Evolutionary conservation across 2,329 filamentous ascomycete genomes (phyloP).

Genomic region (Ciborinia camelliae): DNA sequence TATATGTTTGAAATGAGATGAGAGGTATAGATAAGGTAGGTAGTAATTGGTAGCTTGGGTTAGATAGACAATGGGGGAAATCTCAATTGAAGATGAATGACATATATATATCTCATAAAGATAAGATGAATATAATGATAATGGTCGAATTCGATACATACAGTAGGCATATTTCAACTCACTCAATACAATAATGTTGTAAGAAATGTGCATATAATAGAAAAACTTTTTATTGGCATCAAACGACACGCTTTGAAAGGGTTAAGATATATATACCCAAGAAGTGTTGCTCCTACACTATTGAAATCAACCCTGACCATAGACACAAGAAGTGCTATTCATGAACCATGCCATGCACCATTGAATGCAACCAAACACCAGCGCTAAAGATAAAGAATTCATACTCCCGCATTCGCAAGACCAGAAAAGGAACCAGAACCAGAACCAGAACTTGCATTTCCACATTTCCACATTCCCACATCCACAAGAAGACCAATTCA

Average conservation of each 20-base stretch:
- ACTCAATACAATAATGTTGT: background rate
- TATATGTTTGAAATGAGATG: background rate
- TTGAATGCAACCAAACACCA: conserved; percentile 8
- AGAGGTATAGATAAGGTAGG: background rate
- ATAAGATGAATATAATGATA: background rate
- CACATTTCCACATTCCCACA: background rate
- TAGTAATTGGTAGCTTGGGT: too few relatives aligned
- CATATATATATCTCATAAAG: too few relatives aligned
- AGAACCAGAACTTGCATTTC: background rate
- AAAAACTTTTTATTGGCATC: background rate
- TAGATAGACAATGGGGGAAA: background rate
- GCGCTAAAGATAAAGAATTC: conserved; percentile 3
- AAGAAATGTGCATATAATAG: background rate
- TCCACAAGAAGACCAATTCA: background rate
- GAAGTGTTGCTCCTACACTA: background rate
- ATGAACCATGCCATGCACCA: background rate
- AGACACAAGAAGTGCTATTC: background rate
- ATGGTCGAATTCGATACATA: background rate
- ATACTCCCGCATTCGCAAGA: background rate
- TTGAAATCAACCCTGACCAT: background rate
- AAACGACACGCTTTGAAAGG: background rate
- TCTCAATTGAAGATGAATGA: too few relatives aligned
- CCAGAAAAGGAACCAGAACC: background rate
- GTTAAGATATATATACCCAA: background rate
- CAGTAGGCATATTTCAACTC: background rate